Conservation (phyloP, 2,329 filamentous ascomycete genomes). For the Salinomyces thailandicus region DNA sequence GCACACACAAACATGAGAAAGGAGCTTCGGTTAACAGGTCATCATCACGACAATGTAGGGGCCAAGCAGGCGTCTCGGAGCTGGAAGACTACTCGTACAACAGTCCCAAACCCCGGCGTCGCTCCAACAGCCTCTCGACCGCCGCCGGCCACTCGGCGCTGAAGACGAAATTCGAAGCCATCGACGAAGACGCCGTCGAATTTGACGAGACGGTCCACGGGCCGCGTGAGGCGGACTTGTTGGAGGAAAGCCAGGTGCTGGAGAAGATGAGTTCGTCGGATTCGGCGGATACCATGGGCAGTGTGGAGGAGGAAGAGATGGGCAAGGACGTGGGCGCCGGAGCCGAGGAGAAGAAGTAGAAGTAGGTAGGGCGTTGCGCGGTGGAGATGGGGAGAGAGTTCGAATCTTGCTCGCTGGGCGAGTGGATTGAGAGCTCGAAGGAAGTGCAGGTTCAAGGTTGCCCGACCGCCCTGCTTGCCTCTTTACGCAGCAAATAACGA, state of each 20-base stretch:
- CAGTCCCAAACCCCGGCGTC: constrained; percentile 75
- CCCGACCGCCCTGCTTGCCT: too few relatives aligned
- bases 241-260: constrained; percentile 19
- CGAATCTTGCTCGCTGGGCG: too few relatives aligned
- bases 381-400: too few relatives aligned
- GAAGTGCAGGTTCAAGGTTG: too few relatives aligned
- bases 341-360: constrained; percentile 8
- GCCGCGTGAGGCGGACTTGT: constrained; percentile 45
- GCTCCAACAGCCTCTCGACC: constrained; percentile 78
- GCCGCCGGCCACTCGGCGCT: constrained; percentile 63
- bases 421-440: too few relatives aligned
- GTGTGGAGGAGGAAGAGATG: constrained; percentile 45
- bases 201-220: constrained; percentile 62
- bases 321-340: constrained; percentile 2
- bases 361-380: too few relatives aligned
- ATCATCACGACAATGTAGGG: too few relatives aligned
- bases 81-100: constrained; percentile 74
- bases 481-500: too few relatives aligned
- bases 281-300: constrained; percentile 46
- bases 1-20: too few relatives aligned
- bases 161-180: constrained; percentile 93
- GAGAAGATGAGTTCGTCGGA: constrained; percentile 38
- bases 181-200: constrained; percentile 83
- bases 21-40: too few relatives aligned
- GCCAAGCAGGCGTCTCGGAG: constrained; percentile 64